Conservation (phyloP, 192 early-diverging fungal species). For the Podila verticillata region DNA sequence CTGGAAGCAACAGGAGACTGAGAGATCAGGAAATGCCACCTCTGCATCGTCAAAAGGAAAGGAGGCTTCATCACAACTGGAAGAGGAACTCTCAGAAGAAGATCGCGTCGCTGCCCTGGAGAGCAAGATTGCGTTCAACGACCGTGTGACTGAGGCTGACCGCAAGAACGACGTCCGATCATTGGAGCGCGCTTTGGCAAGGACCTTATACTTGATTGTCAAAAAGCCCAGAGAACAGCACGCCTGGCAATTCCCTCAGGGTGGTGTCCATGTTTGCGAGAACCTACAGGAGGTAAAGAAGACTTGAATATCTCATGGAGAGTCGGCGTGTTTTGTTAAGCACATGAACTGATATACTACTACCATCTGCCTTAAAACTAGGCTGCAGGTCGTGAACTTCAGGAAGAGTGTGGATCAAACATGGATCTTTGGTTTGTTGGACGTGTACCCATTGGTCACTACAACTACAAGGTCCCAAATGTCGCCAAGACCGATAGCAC, state of each 20-base stretch:
- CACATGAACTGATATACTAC: neutral
- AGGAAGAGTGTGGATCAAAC: slow-evolving; percentile 73
- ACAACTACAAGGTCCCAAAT: slow-evolving; percentile 56
- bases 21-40: slow-evolving; percentile 13
- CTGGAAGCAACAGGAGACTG: slow-evolving; percentile 63
- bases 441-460: slow-evolving; percentile 81
- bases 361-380: slow-evolving; percentile 36
- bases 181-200: slow-evolving; percentile 79
- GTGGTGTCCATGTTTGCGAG: slow-evolving; percentile 70
- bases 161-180: slow-evolving; percentile 68
- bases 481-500: slow-evolving; percentile 30
- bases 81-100: slow-evolving; percentile 42
- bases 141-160: slow-evolving; percentile 73
- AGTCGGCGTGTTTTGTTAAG: too few relatives aligned
- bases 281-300: slow-evolving; percentile 72
- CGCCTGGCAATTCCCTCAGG: slow-evolving; percentile 81
- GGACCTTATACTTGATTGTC: slow-evolving; percentile 86
- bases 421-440: slow-evolving; percentile 92
- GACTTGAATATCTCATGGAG: neutral
- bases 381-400: slow-evolving; percentile 79
- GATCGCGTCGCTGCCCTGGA: slow-evolving; percentile 55
- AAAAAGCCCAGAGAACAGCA: slow-evolving; percentile 66
- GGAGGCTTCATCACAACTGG: slow-evolving; percentile 16
- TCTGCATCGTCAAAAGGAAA: slow-evolving; percentile 21
- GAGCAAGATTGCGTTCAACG: slow-evolving; percentile 64